Evolutionary conservation across 2,329 filamentous ascomycete species (phyloP).

Genomic region (Teratosphaeria nubilosa): DNA sequence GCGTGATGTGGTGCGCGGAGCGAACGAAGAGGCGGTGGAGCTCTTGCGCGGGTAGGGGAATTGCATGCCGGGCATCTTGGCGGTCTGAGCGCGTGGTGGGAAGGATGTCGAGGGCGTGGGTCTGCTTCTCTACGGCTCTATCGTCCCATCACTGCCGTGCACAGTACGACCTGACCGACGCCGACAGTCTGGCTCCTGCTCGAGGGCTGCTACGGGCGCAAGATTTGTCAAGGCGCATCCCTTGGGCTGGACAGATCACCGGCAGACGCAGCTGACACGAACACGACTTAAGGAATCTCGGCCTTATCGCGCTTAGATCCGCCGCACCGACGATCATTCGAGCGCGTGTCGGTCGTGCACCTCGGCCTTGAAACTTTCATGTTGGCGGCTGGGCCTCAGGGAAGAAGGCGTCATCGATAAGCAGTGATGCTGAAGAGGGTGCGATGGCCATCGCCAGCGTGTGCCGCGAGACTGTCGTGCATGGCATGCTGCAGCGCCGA

Average conservation of each 20-base stretch:
- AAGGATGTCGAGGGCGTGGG: neutral
- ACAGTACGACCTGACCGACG: neutral
- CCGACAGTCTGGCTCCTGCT: neutral
- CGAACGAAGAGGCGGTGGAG: conserved; percentile 43
- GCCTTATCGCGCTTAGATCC: neutral
- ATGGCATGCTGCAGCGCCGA: neutral
- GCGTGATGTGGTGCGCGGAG: neutral
- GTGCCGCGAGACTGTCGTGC: neutral
- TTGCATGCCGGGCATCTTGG: conserved; percentile 53
- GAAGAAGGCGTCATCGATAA: no score
- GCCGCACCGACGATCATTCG: neutral
- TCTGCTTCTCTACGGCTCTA: neutral
- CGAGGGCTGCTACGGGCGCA: neutral
- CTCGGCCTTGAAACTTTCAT: neutral
- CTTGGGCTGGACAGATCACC: no score
- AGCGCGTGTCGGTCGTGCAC: neutral
- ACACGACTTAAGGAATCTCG: neutral
- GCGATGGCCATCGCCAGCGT: neutral
- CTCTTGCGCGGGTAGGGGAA: conserved; percentile 79
- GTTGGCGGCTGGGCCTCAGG: no score
- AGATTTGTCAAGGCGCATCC: neutral
- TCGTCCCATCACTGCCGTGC: neutral
- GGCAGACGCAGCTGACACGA: no score
- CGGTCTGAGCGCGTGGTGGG: neutral
- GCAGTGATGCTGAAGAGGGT: neutral